A percentile compares a stretch with the other conserved stretches of the same genome.
Conservation (phyloP, 768 basidiomycete genomes). For the Mycena vulgaris region DNA sequence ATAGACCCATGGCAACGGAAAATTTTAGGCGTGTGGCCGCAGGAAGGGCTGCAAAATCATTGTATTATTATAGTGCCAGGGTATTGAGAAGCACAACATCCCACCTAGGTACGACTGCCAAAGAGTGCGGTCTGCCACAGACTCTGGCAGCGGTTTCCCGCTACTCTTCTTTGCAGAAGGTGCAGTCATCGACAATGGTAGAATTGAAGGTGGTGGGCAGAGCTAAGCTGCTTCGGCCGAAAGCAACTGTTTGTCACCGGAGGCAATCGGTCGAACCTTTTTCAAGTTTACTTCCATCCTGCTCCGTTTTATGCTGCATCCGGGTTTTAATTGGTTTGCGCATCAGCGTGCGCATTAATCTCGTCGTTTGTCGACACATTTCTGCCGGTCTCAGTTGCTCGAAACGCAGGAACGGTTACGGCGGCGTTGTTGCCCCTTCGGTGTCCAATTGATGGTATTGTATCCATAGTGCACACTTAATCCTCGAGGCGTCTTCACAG, state of each 20-base stretch:
- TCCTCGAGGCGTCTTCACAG: background rate
- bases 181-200: background rate
- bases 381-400: background rate
- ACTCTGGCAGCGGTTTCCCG: slow-evolving; percentile 23
- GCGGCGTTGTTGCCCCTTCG: slow-evolving; percentile 7
- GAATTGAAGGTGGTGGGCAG: too few species aligned
- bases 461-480: background rate
- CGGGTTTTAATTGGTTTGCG: too few species aligned
- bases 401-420: slow-evolving; percentile 19
- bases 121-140: slow-evolving; percentile 46
- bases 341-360: too few species aligned
- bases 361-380: too few species aligned
- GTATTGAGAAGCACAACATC: background rate
- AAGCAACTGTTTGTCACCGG: too few species aligned
- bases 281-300: too few species aligned
- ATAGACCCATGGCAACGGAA: slow-evolving; percentile 62
- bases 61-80: slow-evolving; percentile 30
- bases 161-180: slow-evolving; percentile 1
- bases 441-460: slow-evolving; percentile 16
- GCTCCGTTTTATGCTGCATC: too few species aligned
- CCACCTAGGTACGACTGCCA: slow-evolving; percentile 64
- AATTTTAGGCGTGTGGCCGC: slow-evolving; percentile 66
- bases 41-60: slow-evolving; percentile 62
- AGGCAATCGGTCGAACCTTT: too few species aligned
- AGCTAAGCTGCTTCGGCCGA: too few species aligned